Base-by-base conservation (phyloP, 495 filamentous ascomycete species). In the Tuber borchii region DNA sequence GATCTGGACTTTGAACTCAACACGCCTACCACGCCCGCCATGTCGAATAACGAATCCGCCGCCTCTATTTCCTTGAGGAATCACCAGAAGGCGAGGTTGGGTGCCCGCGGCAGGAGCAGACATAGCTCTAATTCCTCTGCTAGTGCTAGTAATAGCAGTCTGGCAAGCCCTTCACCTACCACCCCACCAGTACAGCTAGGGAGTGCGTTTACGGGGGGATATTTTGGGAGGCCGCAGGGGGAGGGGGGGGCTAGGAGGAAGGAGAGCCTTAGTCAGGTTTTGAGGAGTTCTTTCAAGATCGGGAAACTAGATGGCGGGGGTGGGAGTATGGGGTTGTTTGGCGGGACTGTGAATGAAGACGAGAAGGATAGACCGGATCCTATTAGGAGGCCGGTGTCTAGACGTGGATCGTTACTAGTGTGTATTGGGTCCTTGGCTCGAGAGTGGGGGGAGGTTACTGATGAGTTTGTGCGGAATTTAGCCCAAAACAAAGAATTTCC, bases 401-500 rank as follows among this genome's bases (percentile, higher is more conserved):
- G 95, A 44, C 87, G 95, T 74, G 91, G 95, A 4, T 98, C 94
- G 83, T 86, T 99, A 78, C 84, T 99, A 84, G 94, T 94, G 87
- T 82, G 90, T 84, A 44, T 26, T 71, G 45, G 48, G 22, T 26
- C 70, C 8, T 48, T 9, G 16, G 26, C 44, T 70, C 39, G 31
- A 65, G 31, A n/a, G 45, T 71, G 1, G 22, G 71, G 17, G 40
- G 40, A 39, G 56, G 70, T 71, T 9, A 8, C 74, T 77, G 37
- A 76, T 61, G 69, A 87, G 34, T 39, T 74, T 69, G 69, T 45
- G 31, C 42, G 61, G 26, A 17, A 65, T 65, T 44, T 75, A 92
- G 91, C 95, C 95, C 22, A 99, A 99, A 86, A 93, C 94, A 0
- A 97, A 97, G 85, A 92, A 89, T 0, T 98, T 98, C 84, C 93